Evolutionary conservation across 441 rosid species (phyloP).

Genomic region (Flueggea neowawraea): DNA sequence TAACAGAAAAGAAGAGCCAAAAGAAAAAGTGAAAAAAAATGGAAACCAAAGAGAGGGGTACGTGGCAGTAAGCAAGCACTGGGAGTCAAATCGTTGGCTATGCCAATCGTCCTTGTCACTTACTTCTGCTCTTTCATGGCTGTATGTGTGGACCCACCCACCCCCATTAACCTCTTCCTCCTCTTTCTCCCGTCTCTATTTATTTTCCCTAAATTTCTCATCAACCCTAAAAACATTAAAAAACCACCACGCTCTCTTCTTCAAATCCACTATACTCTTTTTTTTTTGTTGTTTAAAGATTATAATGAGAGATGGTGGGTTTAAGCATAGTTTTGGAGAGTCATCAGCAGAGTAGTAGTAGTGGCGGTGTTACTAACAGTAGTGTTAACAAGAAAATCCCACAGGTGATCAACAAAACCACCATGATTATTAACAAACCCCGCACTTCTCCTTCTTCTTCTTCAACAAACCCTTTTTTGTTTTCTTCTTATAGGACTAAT

Average conservation of each 20-base stretch:
- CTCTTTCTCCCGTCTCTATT: slow-evolving; percentile 18
- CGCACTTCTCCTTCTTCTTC: too few relatives aligned
- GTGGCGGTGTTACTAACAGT: too few relatives aligned
- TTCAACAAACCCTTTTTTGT: too few relatives aligned
- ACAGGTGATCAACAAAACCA: slow-evolving; percentile 47
- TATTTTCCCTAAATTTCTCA: slow-evolving; percentile 22
- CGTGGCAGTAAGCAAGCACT: slow-evolving; percentile 64
- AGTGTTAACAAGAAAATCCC: slow-evolving; percentile 24
- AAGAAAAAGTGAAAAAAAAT: slow-evolving; percentile 8
- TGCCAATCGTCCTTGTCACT: slow-evolving; percentile 29
- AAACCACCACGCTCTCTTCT: neutral
- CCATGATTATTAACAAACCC: slow-evolving; percentile 25
- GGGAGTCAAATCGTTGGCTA: slow-evolving; percentile 56
- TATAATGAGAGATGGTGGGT: slow-evolving; percentile 67
- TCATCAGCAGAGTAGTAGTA: slow-evolving; percentile 19
- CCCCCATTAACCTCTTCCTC: slow-evolving; percentile 24
- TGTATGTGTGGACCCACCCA: slow-evolving; percentile 13
- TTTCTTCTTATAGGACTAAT: too few relatives aligned
- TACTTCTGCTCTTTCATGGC: slow-evolving; percentile 20
- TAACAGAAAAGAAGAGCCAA: neutral
- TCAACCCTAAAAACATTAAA: neutral
- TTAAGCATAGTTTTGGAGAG: slow-evolving; percentile 69
- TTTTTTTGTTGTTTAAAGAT: too few relatives aligned
- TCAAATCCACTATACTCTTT: too few relatives aligned
- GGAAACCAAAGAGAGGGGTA: slow-evolving; percentile 21